Evolutionary conservation across 768 basidiomycete species (phyloP).

Genomic region (Leccinellum albellum): DNA sequence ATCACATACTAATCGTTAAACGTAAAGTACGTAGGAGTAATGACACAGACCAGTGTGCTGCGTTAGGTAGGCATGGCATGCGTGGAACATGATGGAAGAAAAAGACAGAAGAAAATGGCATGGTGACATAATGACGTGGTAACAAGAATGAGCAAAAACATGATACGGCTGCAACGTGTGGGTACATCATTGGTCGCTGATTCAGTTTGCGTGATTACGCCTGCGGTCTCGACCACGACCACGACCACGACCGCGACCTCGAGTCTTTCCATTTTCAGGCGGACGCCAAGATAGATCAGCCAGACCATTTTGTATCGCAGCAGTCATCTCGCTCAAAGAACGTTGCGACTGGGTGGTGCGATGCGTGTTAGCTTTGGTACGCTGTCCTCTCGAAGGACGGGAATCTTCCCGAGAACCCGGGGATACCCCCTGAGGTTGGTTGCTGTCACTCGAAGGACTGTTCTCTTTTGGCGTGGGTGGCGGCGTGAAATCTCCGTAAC

Average conservation of each 20-base stretch:
- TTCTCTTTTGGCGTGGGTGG: constrained; percentile 33
- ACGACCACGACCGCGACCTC: constrained; percentile 38
- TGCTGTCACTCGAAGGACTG: constrained; percentile 12
- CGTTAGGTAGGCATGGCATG: constrained; percentile 22
- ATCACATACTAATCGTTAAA: not conserved
- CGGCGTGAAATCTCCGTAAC: constrained; percentile 49
- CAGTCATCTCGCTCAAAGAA: constrained; percentile 1
- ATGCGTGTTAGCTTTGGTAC: not conserved
- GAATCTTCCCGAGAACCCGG: constrained; percentile 1
- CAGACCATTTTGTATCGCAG: constrained; percentile 1
- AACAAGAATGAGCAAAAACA: constrained; percentile 18
- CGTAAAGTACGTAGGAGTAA: not conserved
- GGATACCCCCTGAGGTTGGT: constrained; percentile 11
- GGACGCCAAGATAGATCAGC: constrained; percentile 7
- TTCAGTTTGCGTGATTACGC: constrained; percentile 33
- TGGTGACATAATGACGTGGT: constrained; percentile 17
- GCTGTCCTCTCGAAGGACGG: constrained; percentile 10
- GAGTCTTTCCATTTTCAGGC: constrained; percentile 25
- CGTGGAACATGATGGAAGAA: constrained; percentile 15
- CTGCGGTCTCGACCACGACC: constrained; percentile 37
- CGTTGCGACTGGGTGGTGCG: not conserved
- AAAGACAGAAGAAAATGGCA: constrained; percentile 10
- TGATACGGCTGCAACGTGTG: constrained; percentile 15
- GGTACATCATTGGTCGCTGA: constrained; percentile 4
- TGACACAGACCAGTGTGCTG: constrained; percentile 13